Evolutionary conservation across 2,329 filamentous ascomycete species (phyloP).

Genomic region (Diaporthe humulicola): DNA sequence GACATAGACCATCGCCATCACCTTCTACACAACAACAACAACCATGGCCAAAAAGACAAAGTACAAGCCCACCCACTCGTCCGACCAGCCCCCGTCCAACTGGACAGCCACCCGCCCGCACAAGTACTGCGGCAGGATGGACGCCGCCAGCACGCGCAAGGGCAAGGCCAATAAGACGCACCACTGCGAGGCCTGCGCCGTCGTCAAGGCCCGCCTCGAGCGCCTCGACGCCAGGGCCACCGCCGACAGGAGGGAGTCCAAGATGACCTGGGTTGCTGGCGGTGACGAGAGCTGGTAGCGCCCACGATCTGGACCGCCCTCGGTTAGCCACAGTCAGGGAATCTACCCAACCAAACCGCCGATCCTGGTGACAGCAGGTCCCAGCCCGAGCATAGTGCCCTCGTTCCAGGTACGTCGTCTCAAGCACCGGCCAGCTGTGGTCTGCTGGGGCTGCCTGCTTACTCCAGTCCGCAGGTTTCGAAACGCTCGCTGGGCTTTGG

Average conservation of each 20-base stretch:
- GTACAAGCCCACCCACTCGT: constrained; percentile 42
- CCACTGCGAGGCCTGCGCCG: constrained; percentile 37
- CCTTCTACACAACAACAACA: background rate
- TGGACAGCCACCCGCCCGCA: constrained; percentile 37
- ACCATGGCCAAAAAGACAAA: constrained; percentile 44
- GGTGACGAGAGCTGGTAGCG: background rate
- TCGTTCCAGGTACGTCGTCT: background rate
- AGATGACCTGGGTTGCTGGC: constrained; percentile 38
- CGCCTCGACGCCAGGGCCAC: constrained; percentile 34
- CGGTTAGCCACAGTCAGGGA: background rate
- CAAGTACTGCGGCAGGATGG: constrained; percentile 40
- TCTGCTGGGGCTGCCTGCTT: no score
- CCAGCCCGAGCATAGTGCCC: background rate
- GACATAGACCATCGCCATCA: constrained; percentile 25
- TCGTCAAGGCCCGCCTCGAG: constrained; percentile 34
- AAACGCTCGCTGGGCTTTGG: no score
- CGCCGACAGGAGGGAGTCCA: constrained; percentile 34
- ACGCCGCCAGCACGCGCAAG: constrained; percentile 36
- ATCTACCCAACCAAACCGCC: background rate
- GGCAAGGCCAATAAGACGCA: constrained; percentile 40
- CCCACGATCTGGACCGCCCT: no score
- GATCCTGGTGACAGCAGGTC: no score
- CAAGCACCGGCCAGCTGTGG: no score
- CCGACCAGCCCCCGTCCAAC: constrained; percentile 29
- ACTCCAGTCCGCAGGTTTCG: no score